These are phyloP conservation scores for Chalciporus sphaerocephalus DNA, from an alignment of 768 basidiomycete species.

Conservation along the genomic window DNA sequence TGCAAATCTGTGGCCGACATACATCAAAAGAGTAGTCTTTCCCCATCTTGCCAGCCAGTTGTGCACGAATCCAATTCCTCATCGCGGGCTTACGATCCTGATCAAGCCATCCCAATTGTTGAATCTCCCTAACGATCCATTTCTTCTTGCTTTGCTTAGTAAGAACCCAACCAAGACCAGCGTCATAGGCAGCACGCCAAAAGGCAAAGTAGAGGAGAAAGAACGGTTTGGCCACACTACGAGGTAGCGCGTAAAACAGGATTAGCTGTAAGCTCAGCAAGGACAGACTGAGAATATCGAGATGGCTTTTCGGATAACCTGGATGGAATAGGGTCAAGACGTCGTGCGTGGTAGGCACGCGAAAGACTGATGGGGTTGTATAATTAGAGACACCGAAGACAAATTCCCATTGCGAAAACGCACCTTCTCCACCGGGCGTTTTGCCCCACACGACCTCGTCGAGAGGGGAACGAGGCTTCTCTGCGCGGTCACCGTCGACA, in stretches of 20 bases:
- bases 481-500: constrained; percentile 8
- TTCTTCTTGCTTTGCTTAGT: constrained; percentile 93
- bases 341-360: constrained; percentile 88
- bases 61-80: constrained; percentile 79
- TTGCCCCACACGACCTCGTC: constrained; percentile 85
- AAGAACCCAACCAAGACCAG: constrained; percentile 88
- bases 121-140: constrained; percentile 85
- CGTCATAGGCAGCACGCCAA: constrained; percentile 90
- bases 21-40: constrained; percentile 92
- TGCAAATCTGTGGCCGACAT: constrained; percentile 27
- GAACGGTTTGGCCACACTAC: constrained; percentile 51
- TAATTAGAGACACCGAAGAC: constrained; percentile 6
- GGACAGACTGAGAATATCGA: constrained; percentile 82
- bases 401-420: constrained; percentile 14
- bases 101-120: constrained; percentile 87
- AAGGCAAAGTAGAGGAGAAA: constrained; percentile 90
- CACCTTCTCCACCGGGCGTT: constrained; percentile 76
- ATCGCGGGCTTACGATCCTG: constrained; percentile 54
- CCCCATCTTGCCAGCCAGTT: constrained; percentile 91
- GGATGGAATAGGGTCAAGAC: constrained; percentile 86
- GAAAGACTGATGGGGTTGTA: constrained; percentile 62
- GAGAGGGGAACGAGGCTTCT: constrained; percentile 5
- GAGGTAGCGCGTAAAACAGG: constrained; percentile 67
- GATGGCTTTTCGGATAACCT: constrained; percentile 76
- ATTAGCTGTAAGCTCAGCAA: constrained; percentile 73